These are phyloP conservation scores for Trichosporon inkin DNA, from an alignment of 1,284 basidiomycete species.

Conservation along the genomic window DNA sequence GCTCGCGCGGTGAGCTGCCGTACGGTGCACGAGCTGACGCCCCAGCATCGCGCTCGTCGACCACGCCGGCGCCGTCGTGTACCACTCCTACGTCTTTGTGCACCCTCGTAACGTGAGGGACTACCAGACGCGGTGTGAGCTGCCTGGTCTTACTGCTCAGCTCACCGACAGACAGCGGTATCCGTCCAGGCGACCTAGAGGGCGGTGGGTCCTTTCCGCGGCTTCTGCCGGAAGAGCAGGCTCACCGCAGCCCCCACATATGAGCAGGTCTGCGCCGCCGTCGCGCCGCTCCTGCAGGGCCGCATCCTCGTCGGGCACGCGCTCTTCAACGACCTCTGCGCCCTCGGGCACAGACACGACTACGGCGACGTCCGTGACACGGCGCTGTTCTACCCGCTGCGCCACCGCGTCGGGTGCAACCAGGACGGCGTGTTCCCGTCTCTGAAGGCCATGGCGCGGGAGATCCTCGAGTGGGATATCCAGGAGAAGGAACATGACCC, in stretches of 20 bases:
- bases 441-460: slow-evolving; percentile 51
- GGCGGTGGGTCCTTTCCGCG: slow-evolving; percentile 40
- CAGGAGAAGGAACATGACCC: slow-evolving; percentile 36
- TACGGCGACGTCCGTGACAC: slow-evolving; percentile 54
- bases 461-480: slow-evolving; percentile 53
- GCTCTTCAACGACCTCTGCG: slow-evolving; percentile 82
- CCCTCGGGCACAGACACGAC: slow-evolving; percentile 53
- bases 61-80: slow-evolving; percentile 50
- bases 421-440: slow-evolving; percentile 48
- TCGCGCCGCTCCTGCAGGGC: slow-evolving; percentile 70
- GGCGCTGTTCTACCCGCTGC: slow-evolving; percentile 53
- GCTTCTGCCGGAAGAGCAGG: neutral
- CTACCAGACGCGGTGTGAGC: slow-evolving; percentile 53
- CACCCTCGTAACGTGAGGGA: slow-evolving; percentile 53
- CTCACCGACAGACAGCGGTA: slow-evolving; percentile 45
- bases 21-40: neutral
- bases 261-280: slow-evolving; percentile 66
- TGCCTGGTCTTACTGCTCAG: neutral
- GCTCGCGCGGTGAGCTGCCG: neutral
- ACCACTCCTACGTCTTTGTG: slow-evolving; percentile 53
- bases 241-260: slow-evolving; percentile 65
- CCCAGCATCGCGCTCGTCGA: slow-evolving; percentile 53
- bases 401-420: slow-evolving; percentile 29
- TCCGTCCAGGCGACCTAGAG: slow-evolving; percentile 50
- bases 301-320: slow-evolving; percentile 88